Evolutionary conservation across 2,329 filamentous ascomycete species (phyloP).

Genomic region (Geosmithia morbida): DNA sequence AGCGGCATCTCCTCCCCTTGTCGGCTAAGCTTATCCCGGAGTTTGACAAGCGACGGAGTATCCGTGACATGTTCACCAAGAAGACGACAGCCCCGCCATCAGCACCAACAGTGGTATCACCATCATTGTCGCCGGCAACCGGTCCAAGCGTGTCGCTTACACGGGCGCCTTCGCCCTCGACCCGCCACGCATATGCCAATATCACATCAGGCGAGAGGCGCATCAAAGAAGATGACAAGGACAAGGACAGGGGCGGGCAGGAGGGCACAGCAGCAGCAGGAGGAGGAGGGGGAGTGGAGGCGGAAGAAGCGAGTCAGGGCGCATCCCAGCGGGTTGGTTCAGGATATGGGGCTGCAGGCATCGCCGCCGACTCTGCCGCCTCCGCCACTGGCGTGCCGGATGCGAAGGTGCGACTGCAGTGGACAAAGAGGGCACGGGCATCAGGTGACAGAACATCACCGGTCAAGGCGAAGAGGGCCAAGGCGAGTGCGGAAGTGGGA

Average conservation of each 20-base stretch:
- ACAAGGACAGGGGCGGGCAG: neutral
- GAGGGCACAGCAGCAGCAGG: neutral
- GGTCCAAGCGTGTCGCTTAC: neutral
- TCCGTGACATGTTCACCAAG: slow-evolving; percentile 77
- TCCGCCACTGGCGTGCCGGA: neutral
- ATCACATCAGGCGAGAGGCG: no score
- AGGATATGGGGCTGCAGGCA: neutral
- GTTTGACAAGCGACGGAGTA: slow-evolving; percentile 71
- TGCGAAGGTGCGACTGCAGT: neutral
- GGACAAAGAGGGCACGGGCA: slow-evolving; percentile 3
- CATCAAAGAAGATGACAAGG: neutral
- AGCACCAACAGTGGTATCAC: neutral
- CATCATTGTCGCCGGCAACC: neutral
- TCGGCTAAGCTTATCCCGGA: slow-evolving; percentile 80
- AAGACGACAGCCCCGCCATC: slow-evolving; percentile 3
- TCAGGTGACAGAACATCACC: neutral
- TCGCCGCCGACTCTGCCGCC: neutral
- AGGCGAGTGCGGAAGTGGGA: slow-evolving; percentile 8
- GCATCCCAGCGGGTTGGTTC: neutral
- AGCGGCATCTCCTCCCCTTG: slow-evolving; percentile 52
- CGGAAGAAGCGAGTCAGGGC: neutral
- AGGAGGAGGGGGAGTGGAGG: neutral
- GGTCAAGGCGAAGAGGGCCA: slow-evolving; percentile 10
- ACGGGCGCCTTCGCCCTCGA: neutral
- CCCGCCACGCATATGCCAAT: neutral